Base-by-base conservation (phyloP, 2,329 filamentous ascomycete genomes). In the Xylaria sp. region DNA sequence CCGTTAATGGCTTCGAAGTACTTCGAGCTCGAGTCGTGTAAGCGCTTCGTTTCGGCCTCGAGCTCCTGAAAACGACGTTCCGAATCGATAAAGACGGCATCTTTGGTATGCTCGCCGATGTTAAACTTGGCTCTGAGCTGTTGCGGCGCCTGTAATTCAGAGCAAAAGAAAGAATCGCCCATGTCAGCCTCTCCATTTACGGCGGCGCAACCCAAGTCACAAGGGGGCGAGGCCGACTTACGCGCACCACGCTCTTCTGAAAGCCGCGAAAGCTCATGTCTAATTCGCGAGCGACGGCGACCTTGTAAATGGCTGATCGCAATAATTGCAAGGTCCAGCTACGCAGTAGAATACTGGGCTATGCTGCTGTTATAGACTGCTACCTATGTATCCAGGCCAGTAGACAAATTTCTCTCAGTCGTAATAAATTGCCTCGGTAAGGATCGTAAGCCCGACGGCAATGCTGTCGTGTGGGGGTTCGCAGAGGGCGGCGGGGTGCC, bases 1-100 rank as follows among this genome's bases (percentile, higher is more conserved):
- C 89, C 90, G 78, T 97, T 97, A 78, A 99, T 97, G 73, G 94
- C 91, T 57, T 96, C 87, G 70, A 96, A 97, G 76, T 99, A 99
- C 78, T 96, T 97, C 75, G 92, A 90, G 59, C 91, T 96, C 76
- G 97, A 93, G 79, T 96, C 91, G 77, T 97, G 93, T 35, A 73
- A 86, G 76, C 90, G 93, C 82, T 97, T 97, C 42, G 94, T 97
- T 79, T 99, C 92, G 66, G 81, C 88, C 77, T 99, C 94, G 65
- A 99, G 83, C 78, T 99, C 94, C 66, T 91, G 82, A 73, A 97
- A 99, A 53, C 94, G 88, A 63, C 92, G 86, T 74, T 99, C 94
- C 65, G 94, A 91, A 76, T 99, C 94, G 64, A 90, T 87, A 75
- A 97, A 99, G 71, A 99, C 88, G 52, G 91, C 81, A 79, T 99